Conservation (phyloP, 306 rosid genomes). For the Prunus armeniaca region DNA sequence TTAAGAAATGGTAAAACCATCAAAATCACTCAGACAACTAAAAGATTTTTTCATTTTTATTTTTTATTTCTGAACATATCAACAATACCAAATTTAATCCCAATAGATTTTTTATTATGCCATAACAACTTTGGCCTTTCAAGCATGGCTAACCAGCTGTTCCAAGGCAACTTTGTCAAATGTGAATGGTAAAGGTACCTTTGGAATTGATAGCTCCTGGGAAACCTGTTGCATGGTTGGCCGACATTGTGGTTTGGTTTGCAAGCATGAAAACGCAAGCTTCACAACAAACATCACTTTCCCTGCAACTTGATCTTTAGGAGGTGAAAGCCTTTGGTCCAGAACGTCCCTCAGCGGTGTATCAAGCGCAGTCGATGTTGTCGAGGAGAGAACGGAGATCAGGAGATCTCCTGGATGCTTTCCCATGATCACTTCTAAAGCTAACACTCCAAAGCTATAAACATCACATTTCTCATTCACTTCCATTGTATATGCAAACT, state of each 20-base stretch:
- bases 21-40: neutral
- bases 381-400: slow-evolving; percentile 1
- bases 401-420: slow-evolving; percentile 24
- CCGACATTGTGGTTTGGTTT: slow-evolving; percentile 15
- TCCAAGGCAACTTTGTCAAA: no score
- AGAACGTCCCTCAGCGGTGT: slow-evolving; percentile 14
- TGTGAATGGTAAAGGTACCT: no score
- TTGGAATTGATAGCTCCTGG: neutral
- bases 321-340: slow-evolving; percentile 14
- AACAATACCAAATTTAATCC: neutral
- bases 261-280: slow-evolving; percentile 23
- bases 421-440: slow-evolving; percentile 22
- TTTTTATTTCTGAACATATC: slow-evolving; percentile 1
- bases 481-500: slow-evolving; percentile 23
- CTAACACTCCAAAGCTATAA: slow-evolving; percentile 23
- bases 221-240: slow-evolving; percentile 24
- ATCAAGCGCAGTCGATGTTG: neutral
- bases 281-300: slow-evolving; percentile 16
- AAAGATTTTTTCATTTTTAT: neutral
- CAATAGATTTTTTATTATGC: no score
- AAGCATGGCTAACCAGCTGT: no score
- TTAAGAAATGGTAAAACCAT: neutral
- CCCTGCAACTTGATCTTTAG: neutral
- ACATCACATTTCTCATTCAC: slow-evolving; percentile 20
- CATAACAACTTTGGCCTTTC: no score